phyloP scores from a whole-genome alignment of 495 filamentous ascomycete species.

The Aspergillus homomorphus region DNA sequence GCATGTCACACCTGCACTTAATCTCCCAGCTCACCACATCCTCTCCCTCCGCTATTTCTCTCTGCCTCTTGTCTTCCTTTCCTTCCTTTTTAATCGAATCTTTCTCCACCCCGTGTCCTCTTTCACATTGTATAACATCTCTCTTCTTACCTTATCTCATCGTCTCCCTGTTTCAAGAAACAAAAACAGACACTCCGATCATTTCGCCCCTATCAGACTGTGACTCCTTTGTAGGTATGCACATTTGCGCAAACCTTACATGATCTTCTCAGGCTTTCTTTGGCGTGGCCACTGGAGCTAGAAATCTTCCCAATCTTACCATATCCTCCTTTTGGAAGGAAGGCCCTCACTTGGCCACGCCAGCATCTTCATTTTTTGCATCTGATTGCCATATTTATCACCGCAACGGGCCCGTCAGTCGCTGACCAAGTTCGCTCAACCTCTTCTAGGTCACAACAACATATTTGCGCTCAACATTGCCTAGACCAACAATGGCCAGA shows the following conservation, averaged over 20 bases:
- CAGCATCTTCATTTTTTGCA: neutral
- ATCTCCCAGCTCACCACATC: conserved; percentile 1
- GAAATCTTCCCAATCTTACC: neutral
- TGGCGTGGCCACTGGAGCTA: neutral
- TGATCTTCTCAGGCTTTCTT: neutral
- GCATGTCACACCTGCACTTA: conserved; percentile 9
- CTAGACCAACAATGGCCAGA: conserved; percentile 47
- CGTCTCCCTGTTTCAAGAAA: neutral
- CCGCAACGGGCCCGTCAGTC: neutral
- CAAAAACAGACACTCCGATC: neutral
- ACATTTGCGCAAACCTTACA: neutral
- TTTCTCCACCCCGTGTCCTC: neutral
- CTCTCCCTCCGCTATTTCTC: neutral
- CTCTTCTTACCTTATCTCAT: neutral
- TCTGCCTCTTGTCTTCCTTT: neutral
- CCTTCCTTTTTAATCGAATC: neutral
- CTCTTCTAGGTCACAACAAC: neutral
- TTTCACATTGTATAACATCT: neutral
- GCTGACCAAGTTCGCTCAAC: neutral
- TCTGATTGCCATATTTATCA: neutral
- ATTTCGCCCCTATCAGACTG: neutral
- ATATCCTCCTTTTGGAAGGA: neutral
- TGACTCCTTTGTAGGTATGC: neutral
- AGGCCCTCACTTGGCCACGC: neutral
- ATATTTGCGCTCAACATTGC: neutral